These are phyloP conservation scores for Orbilia blumenaviensis DNA, from an alignment of 2,329 filamentous ascomycete species.

Conservation along the genomic window DNA sequence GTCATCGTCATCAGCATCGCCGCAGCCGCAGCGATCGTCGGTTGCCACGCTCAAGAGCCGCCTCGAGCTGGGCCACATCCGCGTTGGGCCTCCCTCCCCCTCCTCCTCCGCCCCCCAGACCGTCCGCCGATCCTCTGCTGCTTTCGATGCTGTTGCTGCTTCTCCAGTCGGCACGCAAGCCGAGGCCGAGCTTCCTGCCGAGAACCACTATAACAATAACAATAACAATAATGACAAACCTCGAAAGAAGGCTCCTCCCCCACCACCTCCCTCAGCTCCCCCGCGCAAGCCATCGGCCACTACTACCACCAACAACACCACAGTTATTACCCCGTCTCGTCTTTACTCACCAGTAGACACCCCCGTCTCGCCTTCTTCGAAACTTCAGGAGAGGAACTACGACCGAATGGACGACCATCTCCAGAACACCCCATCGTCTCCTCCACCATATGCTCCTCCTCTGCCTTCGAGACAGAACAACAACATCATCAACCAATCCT, in stretches of 20 bases:
- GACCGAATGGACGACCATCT: not conserved
- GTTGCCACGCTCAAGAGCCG: not conserved
- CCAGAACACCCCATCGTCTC: not conserved
- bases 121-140: not conserved
- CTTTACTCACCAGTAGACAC: not conserved
- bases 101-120: too few relatives aligned
- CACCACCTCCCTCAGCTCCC: conserved; percentile 14
- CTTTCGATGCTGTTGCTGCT: not conserved
- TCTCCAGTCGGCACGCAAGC: not conserved
- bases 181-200: not conserved
- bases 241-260: conserved; percentile 7
- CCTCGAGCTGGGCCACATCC: conserved; percentile 34
- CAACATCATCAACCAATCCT: not conserved
- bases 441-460: conserved; percentile 18
- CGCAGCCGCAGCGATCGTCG: not conserved
- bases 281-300: conserved; percentile 7
- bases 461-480: conserved; percentile 3
- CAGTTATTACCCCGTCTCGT: not conserved
- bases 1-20: too few relatives aligned
- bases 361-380: not conserved
- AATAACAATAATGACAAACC: not conserved
- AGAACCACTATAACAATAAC: not conserved
- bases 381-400: conserved; percentile 2
- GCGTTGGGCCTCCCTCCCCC: too few relatives aligned
- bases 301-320: too few relatives aligned